phyloP scores from a whole-genome alignment of 2,329 filamentous ascomycete species.

The Sporothrix brunneoviolacea region DNA sequence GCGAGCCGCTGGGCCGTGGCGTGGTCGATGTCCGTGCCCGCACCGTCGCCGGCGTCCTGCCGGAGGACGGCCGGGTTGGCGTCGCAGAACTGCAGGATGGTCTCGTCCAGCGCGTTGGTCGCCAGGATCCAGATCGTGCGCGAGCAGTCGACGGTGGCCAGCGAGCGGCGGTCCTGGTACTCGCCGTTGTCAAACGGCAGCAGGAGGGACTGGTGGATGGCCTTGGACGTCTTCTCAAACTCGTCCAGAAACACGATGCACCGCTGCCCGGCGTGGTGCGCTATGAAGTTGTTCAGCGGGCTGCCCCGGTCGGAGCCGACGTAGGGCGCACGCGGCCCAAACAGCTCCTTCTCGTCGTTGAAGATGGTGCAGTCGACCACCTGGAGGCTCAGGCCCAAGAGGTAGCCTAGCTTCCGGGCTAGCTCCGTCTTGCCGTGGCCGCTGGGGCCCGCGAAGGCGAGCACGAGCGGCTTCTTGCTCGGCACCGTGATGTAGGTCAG shows the following conservation, averaged over 20 bases:
- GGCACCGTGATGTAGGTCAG: constrained; percentile 10
- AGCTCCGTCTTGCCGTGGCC: constrained; percentile 16
- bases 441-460: constrained; percentile 14
- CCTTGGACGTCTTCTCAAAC: constrained; percentile 11
- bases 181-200: constrained; percentile 13
- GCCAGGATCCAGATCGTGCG: constrained; percentile 15
- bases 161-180: constrained; percentile 13
- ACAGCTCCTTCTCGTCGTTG: constrained; percentile 12
- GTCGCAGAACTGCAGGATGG: constrained; percentile 11
- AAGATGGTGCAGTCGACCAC: constrained; percentile 14
- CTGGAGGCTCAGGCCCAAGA: constrained; percentile 7
- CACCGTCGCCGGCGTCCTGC: no score
- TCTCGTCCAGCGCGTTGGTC: constrained; percentile 12
- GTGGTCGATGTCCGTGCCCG: no score
- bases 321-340: constrained; percentile 12
- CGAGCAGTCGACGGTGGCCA: constrained; percentile 4
- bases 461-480: constrained; percentile 8
- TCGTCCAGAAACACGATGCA: no score
- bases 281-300: constrained; percentile 13
- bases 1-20: no score
- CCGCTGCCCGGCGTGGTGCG: background rate
- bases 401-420: constrained; percentile 10
- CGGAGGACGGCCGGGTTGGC: constrained; percentile 7
- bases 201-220: constrained; percentile 12
- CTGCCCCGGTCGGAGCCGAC: constrained; percentile 10